Percentiles rank a stretch among this genome's conserved stretches.
Conservation (phyloP, 257 asterid species). For the Marsdenia floribunda region DNA sequence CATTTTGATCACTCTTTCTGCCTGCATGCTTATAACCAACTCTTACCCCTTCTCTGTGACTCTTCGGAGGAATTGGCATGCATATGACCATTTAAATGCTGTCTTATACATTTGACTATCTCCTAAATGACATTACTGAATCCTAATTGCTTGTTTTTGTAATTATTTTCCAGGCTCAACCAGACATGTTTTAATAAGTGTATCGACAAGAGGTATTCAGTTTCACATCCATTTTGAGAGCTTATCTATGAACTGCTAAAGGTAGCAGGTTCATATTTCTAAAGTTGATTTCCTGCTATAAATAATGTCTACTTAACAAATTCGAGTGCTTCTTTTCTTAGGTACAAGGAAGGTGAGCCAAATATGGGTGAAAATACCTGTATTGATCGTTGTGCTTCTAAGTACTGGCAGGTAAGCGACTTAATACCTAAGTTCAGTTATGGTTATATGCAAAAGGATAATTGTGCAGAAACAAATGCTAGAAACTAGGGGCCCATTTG, state of each 20-base stretch:
- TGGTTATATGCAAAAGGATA: background rate
- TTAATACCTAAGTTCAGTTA: background rate
- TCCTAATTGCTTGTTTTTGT: slow-evolving; percentile 4
- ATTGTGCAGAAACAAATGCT: background rate
- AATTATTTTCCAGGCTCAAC: slow-evolving; percentile 32
- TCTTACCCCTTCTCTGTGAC: background rate
- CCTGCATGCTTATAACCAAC: background rate
- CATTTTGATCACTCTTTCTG: background rate
- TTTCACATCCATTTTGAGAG: background rate
- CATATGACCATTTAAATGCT: background rate
- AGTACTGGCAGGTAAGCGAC: slow-evolving; percentile 42
- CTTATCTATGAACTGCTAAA: background rate
- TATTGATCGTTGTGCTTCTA: slow-evolving; percentile 49
- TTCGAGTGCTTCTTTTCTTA: background rate
- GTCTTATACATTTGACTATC: background rate
- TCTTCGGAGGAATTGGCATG: too few relatives aligned
- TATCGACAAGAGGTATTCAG: slow-evolving; percentile 30
- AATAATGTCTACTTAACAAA: background rate
- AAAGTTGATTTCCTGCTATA: background rate
- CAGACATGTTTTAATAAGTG: slow-evolving; percentile 43
- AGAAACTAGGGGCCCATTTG: background rate
- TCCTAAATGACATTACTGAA: background rate
- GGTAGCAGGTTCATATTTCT: background rate
- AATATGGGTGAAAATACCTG: slow-evolving; percentile 46
- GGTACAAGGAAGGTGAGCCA: slow-evolving; percentile 40